Evolutionary conservation across 2,329 filamentous ascomycete species (phyloP), one percentile per base, ranked within the genome.

Genomic region (Fusarium buharicum): DNA sequence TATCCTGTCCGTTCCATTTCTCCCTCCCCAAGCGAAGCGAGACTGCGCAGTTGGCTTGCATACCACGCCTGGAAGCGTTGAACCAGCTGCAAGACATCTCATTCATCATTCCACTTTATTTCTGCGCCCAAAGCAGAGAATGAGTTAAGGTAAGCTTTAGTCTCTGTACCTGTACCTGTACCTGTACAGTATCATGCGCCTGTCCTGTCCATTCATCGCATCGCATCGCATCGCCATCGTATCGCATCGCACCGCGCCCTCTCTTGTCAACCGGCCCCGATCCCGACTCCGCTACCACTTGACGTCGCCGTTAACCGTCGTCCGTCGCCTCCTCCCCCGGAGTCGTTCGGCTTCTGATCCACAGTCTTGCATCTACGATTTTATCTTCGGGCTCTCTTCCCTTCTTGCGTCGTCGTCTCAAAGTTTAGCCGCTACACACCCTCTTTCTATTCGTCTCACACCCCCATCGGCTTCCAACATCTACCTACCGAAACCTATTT

Each of bases 371-470:
- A 58, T 51, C 61, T 54, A 34, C 57, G 57, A 66, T 59, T 62
- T 46, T 50, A 39, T 66, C 46, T 40, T 53, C 54, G 53, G 57
- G 17, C 39, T 56, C 36, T 59, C 37, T 50, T 62, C 37, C 49
- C 54, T 64, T 51, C 34, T 50, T 54, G 36, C 18, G 48, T 51
- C 41, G 54, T 58, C 66, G 43, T 48, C 52, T 64, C 48, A 66
- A 65, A 64, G 62, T 68, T 64, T 67, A 64, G 53, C 46, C 58
- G 64, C 55, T 59, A 53, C 62, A 59, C 51, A 50, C 62, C 55
- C 50, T 50, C 56, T 47, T 40, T 30, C 46, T 28, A 39, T 33
- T 14, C 22, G 27, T 41, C 24, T 38, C 50, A 53, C 66, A 57
- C 54, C 60, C 62, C 54, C 54, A 45, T 64, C 40, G 43, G 49